Base-by-base conservation (phyloP, 768 basidiomycete genomes). In the Boletus fagicola region DNA sequence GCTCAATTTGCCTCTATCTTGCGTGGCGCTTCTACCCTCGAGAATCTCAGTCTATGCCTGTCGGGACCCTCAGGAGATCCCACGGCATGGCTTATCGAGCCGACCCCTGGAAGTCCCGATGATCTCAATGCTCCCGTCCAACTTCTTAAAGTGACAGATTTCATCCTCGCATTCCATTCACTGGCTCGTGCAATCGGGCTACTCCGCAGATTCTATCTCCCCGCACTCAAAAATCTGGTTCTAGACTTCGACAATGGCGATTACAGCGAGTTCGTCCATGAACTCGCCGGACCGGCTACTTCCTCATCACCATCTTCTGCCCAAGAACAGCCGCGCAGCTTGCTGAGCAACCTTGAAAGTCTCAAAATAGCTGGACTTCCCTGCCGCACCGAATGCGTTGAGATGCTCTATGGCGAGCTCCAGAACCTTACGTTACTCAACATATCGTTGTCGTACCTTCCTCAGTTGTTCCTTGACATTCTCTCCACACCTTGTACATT, bases 241-340 rank as follows among this genome's bases (percentile, higher is more conserved):
- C 75, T 90, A n/a, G 80, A 87, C 61, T 80, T 84, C 54, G 80
- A 83, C 48, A 67, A 73, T 1, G 77, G 74, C 18, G 86, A 90
- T 60, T 87, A 77, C 63, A 76, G 76, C 7, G 72, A 76, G 0
- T 74, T 89, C 52, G 75, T 80, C 30, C 57, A 65, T 35, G 74
- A 76, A 49, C 76, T 89, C 30, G 61, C 50, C 10, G 53, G 58
- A 47, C 70, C 69, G 11, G 50, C 64, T 11, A 52, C 58, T 4
- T 60, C 56, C 4, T 1, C 49, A 24, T 68, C 77, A 18, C 63
- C 55, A 5, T 76, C 79, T 1, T 68, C 74, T 39, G 72, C 74
- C 5, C 72, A 74, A 11, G 73, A 74, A 46, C 68, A 68, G 16
- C 75, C 77, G 54, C 60, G 30, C 18, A 71, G 62, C 43, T 44